Conservation (phyloP, 164 flowering plant genomes). For the Dillenia suffruticosa region DNA sequence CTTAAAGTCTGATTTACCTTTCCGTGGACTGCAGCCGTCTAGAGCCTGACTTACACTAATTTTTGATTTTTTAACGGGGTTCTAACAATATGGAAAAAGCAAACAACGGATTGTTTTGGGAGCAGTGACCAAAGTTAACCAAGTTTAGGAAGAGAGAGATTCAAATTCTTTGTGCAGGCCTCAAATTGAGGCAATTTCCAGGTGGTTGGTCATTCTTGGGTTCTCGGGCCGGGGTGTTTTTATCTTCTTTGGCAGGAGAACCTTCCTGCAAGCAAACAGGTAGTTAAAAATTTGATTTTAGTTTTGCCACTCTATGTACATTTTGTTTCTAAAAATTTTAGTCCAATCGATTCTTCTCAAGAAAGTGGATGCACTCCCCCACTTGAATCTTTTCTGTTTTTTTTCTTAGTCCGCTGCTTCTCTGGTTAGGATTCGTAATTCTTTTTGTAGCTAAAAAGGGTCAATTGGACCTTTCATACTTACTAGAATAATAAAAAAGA, state of each 20-base stretch:
- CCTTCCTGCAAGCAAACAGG: constrained; percentile 23
- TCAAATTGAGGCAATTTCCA: constrained; percentile 31
- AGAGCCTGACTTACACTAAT: constrained; percentile 44
- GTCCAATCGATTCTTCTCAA: constrained; percentile 32
- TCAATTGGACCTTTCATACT: constrained; percentile 20
- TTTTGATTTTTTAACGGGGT: constrained; percentile 30
- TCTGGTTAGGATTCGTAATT: constrained; percentile 30
- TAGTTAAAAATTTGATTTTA: constrained; percentile 13
- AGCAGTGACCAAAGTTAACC: constrained; percentile 40
- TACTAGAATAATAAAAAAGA: constrained; percentile 20
- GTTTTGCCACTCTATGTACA: constrained; percentile 23
- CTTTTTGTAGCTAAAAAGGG: constrained; percentile 26
- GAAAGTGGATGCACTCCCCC: constrained; percentile 24
- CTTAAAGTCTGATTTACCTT: constrained; percentile 15
- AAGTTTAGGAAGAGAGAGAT: constrained; percentile 21
- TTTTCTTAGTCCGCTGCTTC: constrained; percentile 30
- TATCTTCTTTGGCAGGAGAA: constrained; percentile 47
- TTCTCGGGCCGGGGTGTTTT: constrained; percentile 42
- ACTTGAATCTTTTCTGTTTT: constrained; percentile 5
- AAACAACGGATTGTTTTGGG: constrained; percentile 22
- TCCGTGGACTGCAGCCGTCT: constrained; percentile 14
- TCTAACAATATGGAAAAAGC: constrained; percentile 37
- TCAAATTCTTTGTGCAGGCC: constrained; percentile 60
- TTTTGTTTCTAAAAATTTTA: constrained; percentile 9
- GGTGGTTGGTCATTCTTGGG: constrained; percentile 36